Conservation (phyloP, 257 asterid species). For the Penstemon barbatus region DNA sequence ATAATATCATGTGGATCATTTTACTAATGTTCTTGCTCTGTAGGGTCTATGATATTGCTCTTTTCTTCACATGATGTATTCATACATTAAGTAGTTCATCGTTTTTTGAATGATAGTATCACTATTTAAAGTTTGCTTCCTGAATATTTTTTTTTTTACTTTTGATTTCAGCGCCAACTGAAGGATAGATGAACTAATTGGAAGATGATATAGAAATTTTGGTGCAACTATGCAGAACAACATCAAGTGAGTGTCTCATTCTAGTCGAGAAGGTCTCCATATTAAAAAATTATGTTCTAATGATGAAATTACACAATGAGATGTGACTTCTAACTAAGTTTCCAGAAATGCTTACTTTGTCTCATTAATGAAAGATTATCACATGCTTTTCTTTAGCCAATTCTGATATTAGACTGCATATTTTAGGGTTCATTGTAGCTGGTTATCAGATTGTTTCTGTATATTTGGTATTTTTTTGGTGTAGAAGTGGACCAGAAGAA, state of each 20-base stretch:
- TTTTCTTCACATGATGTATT: background rate
- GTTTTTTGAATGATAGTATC: background rate
- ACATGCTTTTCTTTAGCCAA: background rate
- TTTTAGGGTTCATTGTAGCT: no score
- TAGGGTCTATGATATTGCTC: background rate
- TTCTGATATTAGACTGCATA: no score
- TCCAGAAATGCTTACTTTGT: background rate
- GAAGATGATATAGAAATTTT: slow-evolving; percentile 26
- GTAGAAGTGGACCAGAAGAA: no score
- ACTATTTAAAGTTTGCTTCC: slow-evolving; percentile 5
- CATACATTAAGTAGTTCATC: background rate
- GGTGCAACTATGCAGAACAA: slow-evolving; percentile 18
- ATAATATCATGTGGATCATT: slow-evolving; percentile 10
- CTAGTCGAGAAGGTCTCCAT: background rate
- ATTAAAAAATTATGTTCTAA: background rate
- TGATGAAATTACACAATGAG: background rate
- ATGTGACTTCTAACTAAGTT: background rate
- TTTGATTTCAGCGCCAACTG: slow-evolving; percentile 66
- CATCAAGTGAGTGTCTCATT: background rate
- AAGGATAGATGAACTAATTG: slow-evolving; percentile 57
- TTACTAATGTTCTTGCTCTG: slow-evolving; percentile 6
- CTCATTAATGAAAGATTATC: background rate
- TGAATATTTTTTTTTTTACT: slow-evolving; percentile 17
- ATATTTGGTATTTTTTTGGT: no score
- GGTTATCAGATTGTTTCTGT: no score